Conservation (phyloP, 106 monocot species). For the Cymbidium sinense region DNA sequence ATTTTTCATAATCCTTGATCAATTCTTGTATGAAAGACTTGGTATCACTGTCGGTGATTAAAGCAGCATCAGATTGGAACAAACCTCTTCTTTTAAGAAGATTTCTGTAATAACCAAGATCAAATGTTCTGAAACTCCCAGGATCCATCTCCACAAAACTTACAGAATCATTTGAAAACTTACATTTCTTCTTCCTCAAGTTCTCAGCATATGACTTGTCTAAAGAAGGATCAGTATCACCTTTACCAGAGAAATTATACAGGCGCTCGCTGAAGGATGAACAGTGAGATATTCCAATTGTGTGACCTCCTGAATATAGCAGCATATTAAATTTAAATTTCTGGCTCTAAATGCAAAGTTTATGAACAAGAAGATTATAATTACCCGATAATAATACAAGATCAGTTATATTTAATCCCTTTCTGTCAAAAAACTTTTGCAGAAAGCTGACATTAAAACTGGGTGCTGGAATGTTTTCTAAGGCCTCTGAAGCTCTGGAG, state of each 20-base stretch:
- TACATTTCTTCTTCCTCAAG: conserved; percentile 14
- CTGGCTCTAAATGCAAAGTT: neutral
- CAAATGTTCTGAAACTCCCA: conserved; percentile 53
- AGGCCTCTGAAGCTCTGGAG: no score
- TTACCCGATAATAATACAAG: no score
- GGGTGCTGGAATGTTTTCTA: no score
- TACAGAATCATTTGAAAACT: conserved; percentile 1
- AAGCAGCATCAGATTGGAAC: conserved; percentile 23
- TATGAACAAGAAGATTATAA: no score
- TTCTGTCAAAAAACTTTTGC: no score
- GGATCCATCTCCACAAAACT: conserved; percentile 56
- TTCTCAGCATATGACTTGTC: no score
- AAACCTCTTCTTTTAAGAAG: conserved; percentile 34
- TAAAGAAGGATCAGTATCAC: no score
- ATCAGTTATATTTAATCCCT: no score
- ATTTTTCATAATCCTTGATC: neutral
- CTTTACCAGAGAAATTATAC: no score
- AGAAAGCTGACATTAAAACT: no score
- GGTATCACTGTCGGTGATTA: neutral
- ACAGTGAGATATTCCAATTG: conserved; percentile 16
- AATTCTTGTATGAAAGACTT: neutral
- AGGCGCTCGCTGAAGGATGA: conserved; percentile 12
- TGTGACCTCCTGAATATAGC: conserved; percentile 12
- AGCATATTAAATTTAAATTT: neutral
- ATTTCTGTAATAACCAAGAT: conserved; percentile 44